Evolutionary conservation across 176 grass and related monocot species (phyloP).

Genomic region (Phoenix dactylifera): DNA sequence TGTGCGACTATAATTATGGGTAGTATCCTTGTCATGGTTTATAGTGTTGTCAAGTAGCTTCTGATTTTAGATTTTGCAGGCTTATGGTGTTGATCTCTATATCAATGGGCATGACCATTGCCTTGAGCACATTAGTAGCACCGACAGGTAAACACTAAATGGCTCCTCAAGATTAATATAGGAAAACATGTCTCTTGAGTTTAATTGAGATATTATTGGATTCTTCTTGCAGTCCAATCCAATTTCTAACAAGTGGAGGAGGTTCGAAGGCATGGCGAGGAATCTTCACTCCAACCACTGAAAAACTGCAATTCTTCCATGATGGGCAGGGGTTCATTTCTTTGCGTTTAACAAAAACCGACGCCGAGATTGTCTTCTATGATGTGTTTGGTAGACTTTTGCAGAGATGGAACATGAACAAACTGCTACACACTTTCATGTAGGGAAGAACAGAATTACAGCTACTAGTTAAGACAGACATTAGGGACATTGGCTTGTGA

Average conservation of each 20-base stretch:
- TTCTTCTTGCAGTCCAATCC: background rate
- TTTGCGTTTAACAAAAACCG: background rate
- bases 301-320: background rate
- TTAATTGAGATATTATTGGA: background rate
- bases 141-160: background rate
- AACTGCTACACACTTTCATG: background rate
- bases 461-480: too few species aligned
- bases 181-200: background rate
- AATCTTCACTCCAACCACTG: background rate
- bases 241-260: slow-evolving; percentile 6
- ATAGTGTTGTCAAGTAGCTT: background rate
- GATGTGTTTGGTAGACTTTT: background rate
- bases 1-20: background rate
- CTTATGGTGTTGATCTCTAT: background rate
- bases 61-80: background rate
- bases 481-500: too few species aligned
- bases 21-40: background rate
- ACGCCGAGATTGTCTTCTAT: background rate
- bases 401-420: background rate
- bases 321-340: slow-evolving; percentile 2
- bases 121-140: slow-evolving; percentile 1
- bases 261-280: slow-evolving; percentile 3
- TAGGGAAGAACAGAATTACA: background rate
- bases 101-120: background rate
- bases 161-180: background rate